Base-by-base conservation (phyloP, 1,284 basidiomycete species). In the Grifola frondosa region DNA sequence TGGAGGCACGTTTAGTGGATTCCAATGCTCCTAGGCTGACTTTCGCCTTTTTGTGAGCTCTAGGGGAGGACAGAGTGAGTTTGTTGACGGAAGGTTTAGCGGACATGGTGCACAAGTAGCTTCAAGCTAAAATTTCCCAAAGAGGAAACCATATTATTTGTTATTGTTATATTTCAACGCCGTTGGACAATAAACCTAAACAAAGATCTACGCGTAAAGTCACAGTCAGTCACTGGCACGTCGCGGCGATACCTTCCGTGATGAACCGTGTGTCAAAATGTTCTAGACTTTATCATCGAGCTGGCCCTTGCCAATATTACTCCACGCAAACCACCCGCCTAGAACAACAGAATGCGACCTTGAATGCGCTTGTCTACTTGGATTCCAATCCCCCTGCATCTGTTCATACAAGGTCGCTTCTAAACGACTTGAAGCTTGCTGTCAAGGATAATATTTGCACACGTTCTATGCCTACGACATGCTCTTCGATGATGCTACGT, bases 401-500 rank as follows among this genome's bases (percentile, higher is more conserved):
- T n/a, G n/a, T n/a, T n/a, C n/a, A n/a, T n/a, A n/a, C n/a, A n/a
- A n/a, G n/a, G n/a, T n/a, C n/a, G 3, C 51, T 68, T 10, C 59
- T 84, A n/a, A 41, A 58, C 15, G 71, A 66, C 20, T 53, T 77
- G 32, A 61, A 72, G 2, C 60, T 95, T 17, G 91, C 81, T 0
- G 67, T 96, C 40, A 96, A 97, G 66, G 91, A 95, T 58, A 91
- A 91, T 54, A 93, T 96, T 48, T 87, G 84, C 40, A 91, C 86
- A 0, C 58, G 62, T 1, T 68, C 67, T 2, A 73, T 84, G 55
- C 80, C 80, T 0, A 95, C 91, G 2, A 88, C 88, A 17, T 92
- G 90, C 61, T 83, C 88, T 0, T 93, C 91, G 1, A 64, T 68
- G 1, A 88, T 92, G 66, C 74, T 97, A 4, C 62, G 73, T 48